A percentile compares a stretch with the other conserved stretches of the same genome.
Evolutionary conservation across 1,284 basidiomycete genomes (phyloP).

Genomic region (Ustilago bromivora): DNA sequence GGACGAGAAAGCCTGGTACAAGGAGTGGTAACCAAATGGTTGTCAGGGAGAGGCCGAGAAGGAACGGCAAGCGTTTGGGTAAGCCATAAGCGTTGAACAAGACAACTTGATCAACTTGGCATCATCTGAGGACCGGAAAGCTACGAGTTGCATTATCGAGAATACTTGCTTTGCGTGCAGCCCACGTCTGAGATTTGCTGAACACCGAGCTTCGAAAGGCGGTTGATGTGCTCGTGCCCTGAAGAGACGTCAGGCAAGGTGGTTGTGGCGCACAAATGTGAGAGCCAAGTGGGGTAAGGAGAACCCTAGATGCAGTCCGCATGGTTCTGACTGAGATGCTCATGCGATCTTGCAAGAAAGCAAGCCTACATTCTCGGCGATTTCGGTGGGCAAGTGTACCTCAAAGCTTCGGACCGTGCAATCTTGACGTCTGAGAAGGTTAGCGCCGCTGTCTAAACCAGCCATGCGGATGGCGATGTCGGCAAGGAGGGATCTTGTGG

Average conservation of each 20-base stretch:
- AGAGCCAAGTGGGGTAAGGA: too few species aligned
- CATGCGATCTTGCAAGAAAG: background rate
- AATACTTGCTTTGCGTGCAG: too few species aligned
- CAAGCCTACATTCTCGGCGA: background rate
- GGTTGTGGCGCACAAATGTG: too few species aligned
- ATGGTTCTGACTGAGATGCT: background rate
- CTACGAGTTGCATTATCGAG: too few species aligned
- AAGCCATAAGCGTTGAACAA: conserved; percentile 44
- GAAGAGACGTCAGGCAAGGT: too few species aligned
- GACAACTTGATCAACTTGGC: background rate
- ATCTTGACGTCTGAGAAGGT: background rate
- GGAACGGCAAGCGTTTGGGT: conserved; percentile 77
- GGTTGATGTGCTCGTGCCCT: too few species aligned
- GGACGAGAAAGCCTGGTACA: conserved; percentile 89
- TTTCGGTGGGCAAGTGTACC: background rate
- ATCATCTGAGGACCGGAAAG: background rate
- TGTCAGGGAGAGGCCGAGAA: conserved; percentile 85
- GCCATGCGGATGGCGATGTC: too few species aligned
- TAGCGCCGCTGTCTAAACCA: background rate
- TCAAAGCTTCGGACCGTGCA: background rate
- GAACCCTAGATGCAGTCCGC: too few species aligned
- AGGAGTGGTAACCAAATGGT: conserved; percentile 93
- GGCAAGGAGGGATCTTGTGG: too few species aligned
- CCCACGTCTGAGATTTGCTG: too few species aligned
- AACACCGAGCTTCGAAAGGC: too few species aligned